Evolutionary conservation across 345 rosid species (phyloP), one percentile per base, ranked within the genome.

Genomic region (thale cress (Arabidopsis thaliana)): DNA sequence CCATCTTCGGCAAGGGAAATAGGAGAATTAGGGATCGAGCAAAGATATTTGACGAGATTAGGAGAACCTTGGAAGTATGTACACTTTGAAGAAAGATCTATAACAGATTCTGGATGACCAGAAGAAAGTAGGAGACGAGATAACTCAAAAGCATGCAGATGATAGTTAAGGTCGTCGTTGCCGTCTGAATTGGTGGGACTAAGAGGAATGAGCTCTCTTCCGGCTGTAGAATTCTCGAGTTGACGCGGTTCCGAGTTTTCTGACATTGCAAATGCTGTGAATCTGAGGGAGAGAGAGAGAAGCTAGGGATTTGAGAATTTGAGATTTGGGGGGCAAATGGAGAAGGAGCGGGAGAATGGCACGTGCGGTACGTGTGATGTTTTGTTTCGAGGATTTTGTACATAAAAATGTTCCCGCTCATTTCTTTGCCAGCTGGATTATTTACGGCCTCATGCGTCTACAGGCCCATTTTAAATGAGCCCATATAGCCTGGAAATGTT

Each of bases 21-120:
- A 34, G 82, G 79, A 0, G 82, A 79, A 10, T 50, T 58, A 49
- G 76, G 82, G 38, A 79, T 75, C 64, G 76, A 74, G 57, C 79
- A 79, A 20, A 79, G 45, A 24, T 4, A 7, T 4, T 28, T 6
- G 2, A 79, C 50, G 64, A 79, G 23, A 63, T 63, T 14, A 42
- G 76, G 63, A 22, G 79, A 58, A 53, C 38, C 73, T 23, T 14
- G 79, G 14, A 58, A 70, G 23, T 67, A 25, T 40, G 62, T 8
- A n/a, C 41, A 58, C 45, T 36, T 72, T 8, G 73, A 66, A 57
- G 64, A 67, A 38, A 72, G 69, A 48, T 65, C 65, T 22, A 36
- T 6, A 0, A 74, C 37, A 24, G 69, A 33, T 48, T 59, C 30
- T 22, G 76, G 74, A 30, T 51, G 40, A 41, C 82, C 82, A 11